Base-by-base conservation (phyloP, 768 basidiomycete species). In the Lentinula boryana region DNA sequence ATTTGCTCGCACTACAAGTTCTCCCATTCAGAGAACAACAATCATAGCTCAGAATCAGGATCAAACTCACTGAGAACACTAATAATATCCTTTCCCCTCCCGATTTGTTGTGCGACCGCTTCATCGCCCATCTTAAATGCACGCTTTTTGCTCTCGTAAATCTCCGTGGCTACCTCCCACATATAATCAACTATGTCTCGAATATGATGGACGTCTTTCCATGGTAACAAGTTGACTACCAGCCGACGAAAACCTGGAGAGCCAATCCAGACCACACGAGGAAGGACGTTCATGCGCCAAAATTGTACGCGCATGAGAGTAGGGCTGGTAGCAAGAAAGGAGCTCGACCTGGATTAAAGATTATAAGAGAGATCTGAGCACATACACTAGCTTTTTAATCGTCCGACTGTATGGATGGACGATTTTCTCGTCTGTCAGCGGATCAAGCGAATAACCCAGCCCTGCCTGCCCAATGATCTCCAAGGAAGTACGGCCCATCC, bases 51-150 rank as follows among this genome's bases (percentile, higher is more conserved):
- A 27, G 27, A 27, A 27, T 27, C 27, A 31, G 6, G 13, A 9
- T 5, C 10, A 27, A 21, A 46, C 52, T 61, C 41, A 76, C 75
- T 65, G 16, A 76, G 65, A 35, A 73, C 68, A 61, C 74, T 75
- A 64, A 75, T 69, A 41, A 76, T 70, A 58, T 76, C 74, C 31
- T 71, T 75, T 15, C 75, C 72, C 41, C 69, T 67, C 1, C 69
- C 71, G 21, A 74, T 58, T 38, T 72, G 71, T 9, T 66, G 63
- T 31, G 63, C 16, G 16, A 68, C 66, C 4, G 63, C 63, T 23
- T 71, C 66, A 13, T 73, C 69, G 4, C 72, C 71, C 50, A 56
- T 27, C 13, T 43, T 52, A n/a, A 73, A 56, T 2, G 72, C 71
- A 23, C 23, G 51, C 52, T 69, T 70, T 67, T 75, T 75, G 38